Evolutionary conservation across 75 land plant species (phyloP).

Genomic region (Cunninghamia lanceolata): DNA sequence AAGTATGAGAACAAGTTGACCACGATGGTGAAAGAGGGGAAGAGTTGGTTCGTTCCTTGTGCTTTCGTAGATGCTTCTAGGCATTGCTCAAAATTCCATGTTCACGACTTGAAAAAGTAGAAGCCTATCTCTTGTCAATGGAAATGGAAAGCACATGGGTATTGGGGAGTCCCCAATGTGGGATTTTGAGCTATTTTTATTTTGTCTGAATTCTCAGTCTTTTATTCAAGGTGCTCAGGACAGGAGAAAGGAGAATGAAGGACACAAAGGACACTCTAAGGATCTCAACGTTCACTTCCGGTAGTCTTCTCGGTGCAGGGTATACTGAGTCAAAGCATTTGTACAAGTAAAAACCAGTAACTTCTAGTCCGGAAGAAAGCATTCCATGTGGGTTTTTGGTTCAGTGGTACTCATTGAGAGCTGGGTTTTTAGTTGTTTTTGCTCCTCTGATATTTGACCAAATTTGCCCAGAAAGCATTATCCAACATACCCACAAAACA

Average conservation of each 20-base stretch:
- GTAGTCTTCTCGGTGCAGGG: neutral
- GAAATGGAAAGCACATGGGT: conserved; percentile 5
- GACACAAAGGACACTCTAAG: conserved; percentile 3
- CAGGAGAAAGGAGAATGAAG: neutral
- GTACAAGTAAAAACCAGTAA: neutral
- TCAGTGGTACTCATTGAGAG: no score
- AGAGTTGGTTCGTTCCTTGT: neutral
- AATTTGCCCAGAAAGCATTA: no score
- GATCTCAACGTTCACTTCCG: neutral
- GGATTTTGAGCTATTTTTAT: neutral
- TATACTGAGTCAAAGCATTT: neutral
- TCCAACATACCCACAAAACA: no score
- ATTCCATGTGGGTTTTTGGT: no score
- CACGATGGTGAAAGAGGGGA: neutral
- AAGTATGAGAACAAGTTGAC: neutral
- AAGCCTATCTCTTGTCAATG: neutral
- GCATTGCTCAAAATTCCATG: neutral
- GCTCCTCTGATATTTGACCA: no score
- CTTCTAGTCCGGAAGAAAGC: neutral
- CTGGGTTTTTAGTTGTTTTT: no score
- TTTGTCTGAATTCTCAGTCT: neutral
- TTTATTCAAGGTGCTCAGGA: neutral
- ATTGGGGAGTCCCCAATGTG: neutral
- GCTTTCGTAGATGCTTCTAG: conserved; percentile 7
- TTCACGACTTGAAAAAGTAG: neutral